These are phyloP conservation scores for Nigrograna mackinnonii DNA, from an alignment of 2,329 filamentous ascomycete genomes.

Conservation along the genomic window DNA sequence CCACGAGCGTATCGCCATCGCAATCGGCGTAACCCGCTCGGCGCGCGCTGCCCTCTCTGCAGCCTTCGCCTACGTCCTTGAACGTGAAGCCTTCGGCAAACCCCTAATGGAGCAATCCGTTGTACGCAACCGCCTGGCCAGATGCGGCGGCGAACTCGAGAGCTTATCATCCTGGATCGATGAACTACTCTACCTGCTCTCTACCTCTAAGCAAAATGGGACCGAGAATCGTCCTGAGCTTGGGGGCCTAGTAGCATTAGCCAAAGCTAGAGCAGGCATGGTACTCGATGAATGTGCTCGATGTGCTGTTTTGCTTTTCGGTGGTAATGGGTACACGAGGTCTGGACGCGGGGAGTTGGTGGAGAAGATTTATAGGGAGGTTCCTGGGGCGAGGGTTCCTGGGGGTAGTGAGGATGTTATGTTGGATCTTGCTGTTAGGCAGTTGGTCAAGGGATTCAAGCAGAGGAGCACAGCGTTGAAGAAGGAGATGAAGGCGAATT, in stretches of 20 bases:
- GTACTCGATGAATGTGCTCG: slow-evolving; percentile 73
- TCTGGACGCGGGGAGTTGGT: slow-evolving; percentile 71
- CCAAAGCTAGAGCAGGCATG: slow-evolving; percentile 73
- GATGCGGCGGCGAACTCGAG: slow-evolving; percentile 69
- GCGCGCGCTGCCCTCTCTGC: slow-evolving; percentile 63
- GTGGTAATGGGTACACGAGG: slow-evolving; percentile 73
- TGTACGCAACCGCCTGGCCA: slow-evolving; percentile 71
- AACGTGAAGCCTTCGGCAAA: slow-evolving; percentile 70
- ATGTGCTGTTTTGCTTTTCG: slow-evolving; percentile 71
- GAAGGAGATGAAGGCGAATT: too few relatives aligned
- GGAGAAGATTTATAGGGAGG: slow-evolving; percentile 69
- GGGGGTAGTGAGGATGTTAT: slow-evolving; percentile 76
- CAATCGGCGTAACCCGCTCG: slow-evolving; percentile 65
- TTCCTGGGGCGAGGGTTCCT: slow-evolving; percentile 64
- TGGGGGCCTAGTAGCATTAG: slow-evolving; percentile 72
- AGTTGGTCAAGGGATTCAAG: slow-evolving; percentile 71
- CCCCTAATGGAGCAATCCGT: slow-evolving; percentile 75
- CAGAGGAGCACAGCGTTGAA: slow-evolving; percentile 59
- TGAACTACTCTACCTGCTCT: slow-evolving; percentile 70
- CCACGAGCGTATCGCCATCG: slow-evolving; percentile 72
- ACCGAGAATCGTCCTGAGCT: slow-evolving; percentile 65
- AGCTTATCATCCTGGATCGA: slow-evolving; percentile 74
- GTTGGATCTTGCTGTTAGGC: slow-evolving; percentile 69
- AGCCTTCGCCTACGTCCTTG: slow-evolving; percentile 66
- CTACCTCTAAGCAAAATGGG: slow-evolving; percentile 60